Percentiles rank a stretch among this genome's conserved stretches.
phyloP scores from a whole-genome alignment of 192 early-diverging fungal genomes.

The Haplosporangium gracile region DNA sequence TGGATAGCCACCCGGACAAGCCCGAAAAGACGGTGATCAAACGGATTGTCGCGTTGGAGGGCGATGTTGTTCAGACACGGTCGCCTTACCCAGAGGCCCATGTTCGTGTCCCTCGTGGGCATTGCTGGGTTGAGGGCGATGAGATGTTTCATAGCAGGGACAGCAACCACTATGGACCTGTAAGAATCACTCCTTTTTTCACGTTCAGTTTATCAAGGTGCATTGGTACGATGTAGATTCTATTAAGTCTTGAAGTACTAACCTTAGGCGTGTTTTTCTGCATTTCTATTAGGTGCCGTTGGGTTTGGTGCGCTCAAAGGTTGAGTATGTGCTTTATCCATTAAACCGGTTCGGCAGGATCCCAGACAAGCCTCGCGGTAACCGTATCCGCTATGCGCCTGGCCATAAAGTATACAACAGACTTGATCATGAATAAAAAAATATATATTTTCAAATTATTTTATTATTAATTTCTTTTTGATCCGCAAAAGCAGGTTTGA shows the following conservation, averaged over 20 bases:
- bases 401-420: conserved; percentile 46
- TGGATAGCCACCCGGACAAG: conserved; percentile 70
- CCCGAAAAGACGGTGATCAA: conserved; percentile 83
- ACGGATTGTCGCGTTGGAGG: conserved; percentile 86
- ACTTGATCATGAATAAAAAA: conserved; percentile 15
- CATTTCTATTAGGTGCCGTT: conserved; percentile 67
- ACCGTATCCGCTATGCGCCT: conserved; percentile 37
- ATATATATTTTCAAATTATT: background rate
- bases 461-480: conserved; percentile 12
- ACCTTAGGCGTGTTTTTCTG: background rate
- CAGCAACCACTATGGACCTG: conserved; percentile 84
- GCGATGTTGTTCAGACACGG: conserved; percentile 77
- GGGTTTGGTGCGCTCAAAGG: conserved; percentile 73
- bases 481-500: background rate
- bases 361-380: conserved; percentile 30
- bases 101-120: conserved; percentile 79
- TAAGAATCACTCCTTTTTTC: conserved; percentile 33
- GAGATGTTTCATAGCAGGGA: conserved; percentile 87
- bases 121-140: conserved; percentile 91
- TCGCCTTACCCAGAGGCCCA: conserved; percentile 57
- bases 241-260: conserved; percentile 5
- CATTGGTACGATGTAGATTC: too few species aligned
- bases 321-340: conserved; percentile 76
- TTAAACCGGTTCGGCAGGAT: conserved; percentile 72
- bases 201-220: background rate